Percentiles rank a stretch among this genome's conserved stretches.
Conservation (phyloP, 805 yeast species). For the Kodamaea restingae region DNA sequence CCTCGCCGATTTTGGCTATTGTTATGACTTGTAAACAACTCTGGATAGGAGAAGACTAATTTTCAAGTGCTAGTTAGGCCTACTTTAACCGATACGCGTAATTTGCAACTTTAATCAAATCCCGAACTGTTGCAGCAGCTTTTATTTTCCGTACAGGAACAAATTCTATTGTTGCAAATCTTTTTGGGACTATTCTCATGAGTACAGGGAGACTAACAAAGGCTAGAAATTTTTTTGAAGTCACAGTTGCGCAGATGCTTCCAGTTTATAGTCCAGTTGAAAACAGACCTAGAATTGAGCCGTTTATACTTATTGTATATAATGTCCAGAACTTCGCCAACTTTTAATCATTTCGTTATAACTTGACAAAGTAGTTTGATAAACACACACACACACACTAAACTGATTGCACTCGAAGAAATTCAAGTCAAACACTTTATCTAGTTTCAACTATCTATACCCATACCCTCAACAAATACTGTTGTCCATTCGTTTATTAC, state of each 20-base stretch:
- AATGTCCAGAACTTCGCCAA: background rate
- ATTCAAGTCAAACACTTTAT: background rate
- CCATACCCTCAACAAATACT: background rate
- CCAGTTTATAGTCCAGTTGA: too few species aligned
- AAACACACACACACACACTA: background rate
- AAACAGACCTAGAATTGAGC: too few species aligned
- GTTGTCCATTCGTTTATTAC: slow-evolving; percentile 2
- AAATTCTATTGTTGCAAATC: slow-evolving; percentile 1
- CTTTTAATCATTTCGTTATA: background rate
- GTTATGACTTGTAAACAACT: too few species aligned
- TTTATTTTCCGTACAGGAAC: background rate
- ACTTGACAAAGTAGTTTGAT: background rate
- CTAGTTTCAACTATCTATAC: background rate
- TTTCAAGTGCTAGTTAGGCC: too few species aligned
- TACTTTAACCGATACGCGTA: too few species aligned
- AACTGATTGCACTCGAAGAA: background rate
- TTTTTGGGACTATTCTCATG: background rate
- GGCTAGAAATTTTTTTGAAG: background rate
- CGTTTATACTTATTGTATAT: background rate
- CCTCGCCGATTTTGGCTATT: too few species aligned
- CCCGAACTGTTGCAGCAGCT: too few species aligned
- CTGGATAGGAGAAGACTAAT: too few species aligned
- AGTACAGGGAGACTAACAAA: background rate
- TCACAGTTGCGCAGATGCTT: too few species aligned
- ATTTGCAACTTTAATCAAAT: too few species aligned